A percentile compares a stretch with the other conserved stretches of the same genome.
phyloP scores from a whole-genome alignment of 805 yeast species.

The Candida vaughaniae region DNA sequence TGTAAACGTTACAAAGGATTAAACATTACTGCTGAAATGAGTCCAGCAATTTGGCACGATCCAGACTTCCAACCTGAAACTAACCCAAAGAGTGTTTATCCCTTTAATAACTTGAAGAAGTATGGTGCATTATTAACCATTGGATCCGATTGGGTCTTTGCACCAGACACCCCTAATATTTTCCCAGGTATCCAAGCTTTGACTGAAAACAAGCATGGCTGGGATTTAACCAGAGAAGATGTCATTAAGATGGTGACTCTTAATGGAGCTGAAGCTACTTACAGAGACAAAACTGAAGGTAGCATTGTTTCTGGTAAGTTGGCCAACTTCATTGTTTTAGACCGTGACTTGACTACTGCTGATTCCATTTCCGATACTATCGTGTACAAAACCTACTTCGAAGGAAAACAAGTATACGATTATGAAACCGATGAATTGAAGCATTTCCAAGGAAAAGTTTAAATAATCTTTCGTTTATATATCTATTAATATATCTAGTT shows the following conservation, averaged over 20 bases:
- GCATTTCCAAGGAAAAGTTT: slow-evolving; percentile 18
- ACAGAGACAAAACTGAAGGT: slow-evolving; percentile 19
- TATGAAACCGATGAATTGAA: slow-evolving; percentile 22
- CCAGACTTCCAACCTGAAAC: slow-evolving; percentile 23
- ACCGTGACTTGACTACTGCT: slow-evolving; percentile 19
- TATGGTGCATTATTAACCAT: slow-evolving; percentile 22
- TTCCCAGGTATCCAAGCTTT: slow-evolving; percentile 24
- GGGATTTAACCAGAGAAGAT: slow-evolving; percentile 21
- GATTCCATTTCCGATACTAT: slow-evolving; percentile 18
- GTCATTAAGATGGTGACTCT: slow-evolving; percentile 19
- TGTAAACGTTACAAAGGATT: slow-evolving; percentile 18
- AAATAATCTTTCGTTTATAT: neutral
- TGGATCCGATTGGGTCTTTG: slow-evolving; percentile 26
- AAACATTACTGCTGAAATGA: slow-evolving; percentile 25
- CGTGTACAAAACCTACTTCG: slow-evolving; percentile 21
- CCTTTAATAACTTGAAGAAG: slow-evolving; percentile 20
- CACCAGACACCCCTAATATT: slow-evolving; percentile 25
- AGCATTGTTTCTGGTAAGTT: slow-evolving; percentile 20
- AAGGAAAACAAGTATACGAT: slow-evolving; percentile 22
- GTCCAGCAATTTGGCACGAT: slow-evolving; percentile 24
- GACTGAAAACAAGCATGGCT: slow-evolving; percentile 23
- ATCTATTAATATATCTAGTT: neutral
- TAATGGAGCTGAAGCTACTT: slow-evolving; percentile 21
- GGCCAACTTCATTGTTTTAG: slow-evolving; percentile 21
- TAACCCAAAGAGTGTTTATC: slow-evolving; percentile 23